Evolutionary conservation across 129 eudicot genomes (phyloP).

Genomic region (Chrysanthemum seticuspe): DNA sequence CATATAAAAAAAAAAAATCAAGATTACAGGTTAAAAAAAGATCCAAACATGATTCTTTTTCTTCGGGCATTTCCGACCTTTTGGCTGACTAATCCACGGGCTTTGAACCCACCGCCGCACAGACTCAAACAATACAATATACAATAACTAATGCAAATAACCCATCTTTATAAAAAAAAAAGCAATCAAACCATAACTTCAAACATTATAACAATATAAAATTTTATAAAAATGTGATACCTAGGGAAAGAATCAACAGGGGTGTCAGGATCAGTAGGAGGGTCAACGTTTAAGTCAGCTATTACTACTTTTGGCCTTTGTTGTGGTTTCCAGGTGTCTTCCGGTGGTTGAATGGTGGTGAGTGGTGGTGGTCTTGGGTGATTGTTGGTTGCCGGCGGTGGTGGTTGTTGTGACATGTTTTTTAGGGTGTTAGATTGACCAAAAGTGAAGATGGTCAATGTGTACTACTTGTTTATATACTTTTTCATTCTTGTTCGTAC

Average conservation of each 20-base stretch:
- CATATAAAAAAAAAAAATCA: no score
- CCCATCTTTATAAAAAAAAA: background rate
- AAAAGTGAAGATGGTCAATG: conserved; percentile 15
- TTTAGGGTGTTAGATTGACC: conserved; percentile 26
- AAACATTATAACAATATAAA: background rate
- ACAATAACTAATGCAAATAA: background rate
- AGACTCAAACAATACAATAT: no score
- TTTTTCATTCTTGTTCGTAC: background rate
- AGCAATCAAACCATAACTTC: no score
- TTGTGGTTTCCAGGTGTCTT: conserved; percentile 28
- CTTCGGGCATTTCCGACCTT: no score
- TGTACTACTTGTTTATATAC: conserved; percentile 18
- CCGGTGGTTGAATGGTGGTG: conserved; percentile 1
- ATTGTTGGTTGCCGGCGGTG: conserved; percentile 31
- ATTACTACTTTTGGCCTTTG: conserved; percentile 46
- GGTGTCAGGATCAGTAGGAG: conserved; percentile 69
- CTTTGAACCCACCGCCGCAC: no score
- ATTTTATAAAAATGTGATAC: conserved; percentile 12
- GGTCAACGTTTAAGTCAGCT: conserved; percentile 93
- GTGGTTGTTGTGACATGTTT: conserved; percentile 29
- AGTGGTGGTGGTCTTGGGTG: conserved; percentile 17
- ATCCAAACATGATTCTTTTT: no score
- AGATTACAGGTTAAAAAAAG: no score
- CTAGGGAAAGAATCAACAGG: conserved; percentile 44
- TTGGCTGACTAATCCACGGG: no score